Conservation (phyloP, 768 basidiomycete species). For the Agrocybe praecox region DNA sequence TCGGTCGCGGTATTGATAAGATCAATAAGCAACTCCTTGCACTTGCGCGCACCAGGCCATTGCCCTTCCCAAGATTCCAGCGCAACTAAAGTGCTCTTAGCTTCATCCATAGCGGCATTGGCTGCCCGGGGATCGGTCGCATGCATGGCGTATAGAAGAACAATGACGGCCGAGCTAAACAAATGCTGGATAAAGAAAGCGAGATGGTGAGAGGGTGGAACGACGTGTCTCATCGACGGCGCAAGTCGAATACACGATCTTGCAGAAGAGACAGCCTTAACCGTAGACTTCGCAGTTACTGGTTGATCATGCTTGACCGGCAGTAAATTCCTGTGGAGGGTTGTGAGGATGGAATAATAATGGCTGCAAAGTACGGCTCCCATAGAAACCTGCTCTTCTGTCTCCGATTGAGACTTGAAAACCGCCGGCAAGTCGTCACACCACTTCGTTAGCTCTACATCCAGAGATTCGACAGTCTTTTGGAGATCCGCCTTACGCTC, state of each 20-base stretch:
- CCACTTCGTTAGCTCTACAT: constrained; percentile 80
- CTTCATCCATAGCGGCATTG: constrained; percentile 82
- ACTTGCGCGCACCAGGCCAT: constrained; percentile 89
- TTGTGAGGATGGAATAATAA: constrained; percentile 86
- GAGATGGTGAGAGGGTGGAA: constrained; percentile 84
- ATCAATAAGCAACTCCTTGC: constrained; percentile 78
- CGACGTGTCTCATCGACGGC: constrained; percentile 80
- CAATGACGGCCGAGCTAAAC: constrained; percentile 87
- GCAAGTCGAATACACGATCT: constrained; percentile 86
- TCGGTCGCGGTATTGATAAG: constrained; percentile 70
- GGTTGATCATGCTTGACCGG: constrained; percentile 77
- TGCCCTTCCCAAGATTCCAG: constrained; percentile 82
- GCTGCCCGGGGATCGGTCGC: constrained; percentile 65
- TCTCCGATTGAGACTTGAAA: constrained; percentile 75
- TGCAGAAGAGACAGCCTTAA: constrained; percentile 82
- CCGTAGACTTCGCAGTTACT: constrained; percentile 69
- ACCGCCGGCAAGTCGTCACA: constrained; percentile 73
- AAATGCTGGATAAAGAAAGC: constrained; percentile 90
- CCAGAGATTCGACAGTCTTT: constrained; percentile 74
- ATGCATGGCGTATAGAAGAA: constrained; percentile 86
- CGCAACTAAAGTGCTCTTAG: constrained; percentile 67
- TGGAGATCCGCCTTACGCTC: constrained; percentile 80
- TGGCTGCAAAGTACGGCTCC: constrained; percentile 86
- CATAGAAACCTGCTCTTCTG: constrained; percentile 83
- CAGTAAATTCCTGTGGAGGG: constrained; percentile 85